Evolutionary conservation across 192 early-diverging fungal species (phyloP), one percentile per base, ranked within the genome.

Genomic region (Lunasporangiospora selenospora): DNA sequence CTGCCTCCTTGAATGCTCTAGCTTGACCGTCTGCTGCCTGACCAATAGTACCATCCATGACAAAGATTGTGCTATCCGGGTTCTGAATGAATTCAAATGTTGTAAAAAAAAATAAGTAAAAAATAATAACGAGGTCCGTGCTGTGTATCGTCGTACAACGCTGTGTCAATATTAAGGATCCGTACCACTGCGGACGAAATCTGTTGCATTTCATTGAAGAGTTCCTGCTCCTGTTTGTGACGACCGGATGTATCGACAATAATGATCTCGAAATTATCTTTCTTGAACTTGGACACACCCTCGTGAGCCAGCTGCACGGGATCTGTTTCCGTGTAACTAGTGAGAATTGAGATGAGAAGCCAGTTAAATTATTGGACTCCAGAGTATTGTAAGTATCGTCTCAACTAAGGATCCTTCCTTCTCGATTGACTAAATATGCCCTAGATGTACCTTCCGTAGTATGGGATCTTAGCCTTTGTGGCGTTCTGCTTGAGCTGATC

Each of bases 401-500:
- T n/a, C n/a, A n/a, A n/a, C n/a, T n/a, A n/a, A n/a, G n/a, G n/a
- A n/a, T n/a, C n/a, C n/a, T n/a, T n/a, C n/a, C 10, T 7, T 27
- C 27, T 0, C 10, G 12, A 44, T 26, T 19, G 11, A 44, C 2
- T n/a, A 21, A 55, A 15, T 21, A 40, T n/a, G 3, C 31, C 19
- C 29, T 3, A 29, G 27, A 37, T 58, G 15, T 50, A 84, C 81
- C 85, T 88, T 61, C 92, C 93, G 66, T 94, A 98, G 76, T 91
- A 98, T 41, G 96, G 96, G 46, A 98, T 96, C 53, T 97, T 94
- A n/a, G 95, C 96, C 55, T 96, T 92, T 21, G 95, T 93, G 13
- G 96, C 95, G 57, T 98, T 98, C 71, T 98, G 96, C 80, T 95
- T 97, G 59, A 98, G 85, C 83, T 98, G 96, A 81, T 98, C 96